Percentiles rank a stretch among this genome's conserved stretches.
These are phyloP conservation scores for Zygosaccharomyces bisporus DNA, from an alignment of 805 yeast genomes.

Conservation along the genomic window DNA sequence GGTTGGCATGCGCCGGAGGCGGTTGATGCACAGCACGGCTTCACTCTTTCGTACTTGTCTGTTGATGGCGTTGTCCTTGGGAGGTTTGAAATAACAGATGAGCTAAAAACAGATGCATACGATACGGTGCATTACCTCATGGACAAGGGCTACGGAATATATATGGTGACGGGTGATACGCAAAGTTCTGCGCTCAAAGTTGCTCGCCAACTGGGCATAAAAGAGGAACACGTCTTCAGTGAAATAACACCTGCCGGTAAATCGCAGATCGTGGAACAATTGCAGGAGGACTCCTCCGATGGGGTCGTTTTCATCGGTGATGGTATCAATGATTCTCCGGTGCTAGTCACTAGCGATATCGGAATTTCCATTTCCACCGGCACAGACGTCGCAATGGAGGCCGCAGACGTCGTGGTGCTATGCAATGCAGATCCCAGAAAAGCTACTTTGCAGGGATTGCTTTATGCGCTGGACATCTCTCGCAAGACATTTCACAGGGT, in stretches of 20 bases:
- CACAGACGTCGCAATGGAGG: constrained; percentile 92
- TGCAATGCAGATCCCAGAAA: constrained; percentile 35
- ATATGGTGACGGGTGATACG: constrained; percentile 90
- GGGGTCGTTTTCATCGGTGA: constrained; percentile 90
- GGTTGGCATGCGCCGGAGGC: constrained; percentile 14
- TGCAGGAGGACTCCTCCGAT: constrained; percentile 42
- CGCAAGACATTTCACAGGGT: constrained; percentile 67
- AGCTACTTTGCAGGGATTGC: constrained; percentile 45
- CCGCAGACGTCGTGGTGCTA: constrained; percentile 87
- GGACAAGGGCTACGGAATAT: constrained; percentile 55
- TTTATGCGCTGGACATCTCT: constrained; percentile 65
- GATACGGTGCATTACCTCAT: constrained; percentile 55
- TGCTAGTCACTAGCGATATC: constrained; percentile 78
- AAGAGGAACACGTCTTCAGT: constrained; percentile 60
- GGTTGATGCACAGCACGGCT: constrained; percentile 31
- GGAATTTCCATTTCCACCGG: constrained; percentile 93
- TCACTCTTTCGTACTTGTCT: constrained; percentile 53
- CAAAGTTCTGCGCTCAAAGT: constrained; percentile 55
- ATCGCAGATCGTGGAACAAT: constrained; percentile 55
- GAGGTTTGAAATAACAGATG: constrained; percentile 61
- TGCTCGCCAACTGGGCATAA: constrained; percentile 66
- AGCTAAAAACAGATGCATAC: constrained; percentile 60
- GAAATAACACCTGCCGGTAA: constrained; percentile 77
- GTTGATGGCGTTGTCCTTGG: constrained; percentile 62
- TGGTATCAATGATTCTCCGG: constrained; percentile 98